Evolutionary conservation across 2,329 filamentous ascomycete species (phyloP).

Genomic region (Ploettnerulaceae sp.): DNA sequence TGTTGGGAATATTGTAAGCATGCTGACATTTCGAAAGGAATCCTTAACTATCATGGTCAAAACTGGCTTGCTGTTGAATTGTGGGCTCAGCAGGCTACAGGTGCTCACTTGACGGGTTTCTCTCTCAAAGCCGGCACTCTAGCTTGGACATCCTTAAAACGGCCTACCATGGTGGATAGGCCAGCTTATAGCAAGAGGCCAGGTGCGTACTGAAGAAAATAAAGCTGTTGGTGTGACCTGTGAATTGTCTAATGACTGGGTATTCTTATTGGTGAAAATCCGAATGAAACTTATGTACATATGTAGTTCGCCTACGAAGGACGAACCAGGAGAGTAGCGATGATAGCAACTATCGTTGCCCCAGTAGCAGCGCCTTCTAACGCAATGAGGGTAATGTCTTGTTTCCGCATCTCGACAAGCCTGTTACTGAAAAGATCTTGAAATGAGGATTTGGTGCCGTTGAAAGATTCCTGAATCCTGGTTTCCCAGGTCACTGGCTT

Average conservation of each 20-base stretch:
- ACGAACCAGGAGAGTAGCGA: slow-evolving; percentile 30
- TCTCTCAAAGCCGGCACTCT: slow-evolving; percentile 23
- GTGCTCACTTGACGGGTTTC: slow-evolving; percentile 29
- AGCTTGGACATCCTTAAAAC: slow-evolving; percentile 24
- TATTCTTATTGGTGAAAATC: slow-evolving; percentile 25
- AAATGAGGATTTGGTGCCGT: slow-evolving; percentile 37
- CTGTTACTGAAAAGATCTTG: slow-evolving; percentile 63
- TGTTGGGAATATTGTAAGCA: no score
- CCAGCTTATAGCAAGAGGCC: slow-evolving; percentile 28
- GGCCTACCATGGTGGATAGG: slow-evolving; percentile 22
- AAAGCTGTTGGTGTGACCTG: neutral
- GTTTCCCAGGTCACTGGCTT: slow-evolving; percentile 42
- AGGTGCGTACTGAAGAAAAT: slow-evolving; percentile 26
- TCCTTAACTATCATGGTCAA: slow-evolving; percentile 63
- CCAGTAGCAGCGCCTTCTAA: slow-evolving; percentile 63
- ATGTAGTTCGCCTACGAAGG: slow-evolving; percentile 21
- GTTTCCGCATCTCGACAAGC: slow-evolving; percentile 57
- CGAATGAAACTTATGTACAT: slow-evolving; percentile 21
- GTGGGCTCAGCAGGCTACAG: slow-evolving; percentile 48
- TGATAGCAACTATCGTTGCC: slow-evolving; percentile 51
- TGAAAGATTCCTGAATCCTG: slow-evolving; percentile 32
- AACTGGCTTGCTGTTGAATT: slow-evolving; percentile 66
- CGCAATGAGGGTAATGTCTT: slow-evolving; percentile 64
- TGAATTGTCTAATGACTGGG: slow-evolving; percentile 6
- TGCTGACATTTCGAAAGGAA: slow-evolving; percentile 60